Base-by-base conservation (phyloP, 805 yeast genomes). In the Grigorovia transvaalensis region DNA sequence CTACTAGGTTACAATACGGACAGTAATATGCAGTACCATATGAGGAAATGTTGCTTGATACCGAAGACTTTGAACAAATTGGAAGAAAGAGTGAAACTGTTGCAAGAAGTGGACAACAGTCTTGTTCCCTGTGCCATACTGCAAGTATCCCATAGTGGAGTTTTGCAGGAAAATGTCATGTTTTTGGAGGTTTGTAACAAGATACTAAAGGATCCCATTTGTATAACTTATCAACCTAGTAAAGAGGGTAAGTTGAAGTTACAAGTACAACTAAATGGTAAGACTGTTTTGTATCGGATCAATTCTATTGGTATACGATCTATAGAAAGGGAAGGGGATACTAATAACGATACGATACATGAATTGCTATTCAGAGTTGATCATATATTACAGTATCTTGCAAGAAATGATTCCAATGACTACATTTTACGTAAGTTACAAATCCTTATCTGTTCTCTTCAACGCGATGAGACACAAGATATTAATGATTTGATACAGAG, bases 371-470 rank as follows among this genome's bases (percentile, higher is more conserved):
- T 2, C 23, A 45, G 56, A 44, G 51, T 61, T 20, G 58, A 59
- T 50, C 52, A 42, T 9, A 60, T 64, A 30, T 50, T 60, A 30
- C 12, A 45, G 2, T 65, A 62, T 50, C 53, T 63, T 46, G 38
- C 38, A 9, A 4, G 38, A 33, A 13, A 13, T 2, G 15, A 4
- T 5, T 33, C 11, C 9, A 33, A 13, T 33, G 38, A 33, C 9
- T 11, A 11, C 38, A 4, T 33, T 13, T 33, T 33, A 13, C 38
- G 38, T 33, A 33, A 33, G 38, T 33, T 33, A 33, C 38, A 33
- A 13, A 11, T 33, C 4, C 15, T 33, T 9, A 33, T 33, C 15
- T 33, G 38, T 33, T 33, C 4, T 33, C 9, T 33, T 4, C 15
- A 13, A 11, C 38, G 38, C 15, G 9, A 33, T 4, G 15, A 4